These are phyloP conservation scores for Lentinula boryana DNA, from an alignment of 768 basidiomycete genomes.

Conservation along the genomic window DNA sequence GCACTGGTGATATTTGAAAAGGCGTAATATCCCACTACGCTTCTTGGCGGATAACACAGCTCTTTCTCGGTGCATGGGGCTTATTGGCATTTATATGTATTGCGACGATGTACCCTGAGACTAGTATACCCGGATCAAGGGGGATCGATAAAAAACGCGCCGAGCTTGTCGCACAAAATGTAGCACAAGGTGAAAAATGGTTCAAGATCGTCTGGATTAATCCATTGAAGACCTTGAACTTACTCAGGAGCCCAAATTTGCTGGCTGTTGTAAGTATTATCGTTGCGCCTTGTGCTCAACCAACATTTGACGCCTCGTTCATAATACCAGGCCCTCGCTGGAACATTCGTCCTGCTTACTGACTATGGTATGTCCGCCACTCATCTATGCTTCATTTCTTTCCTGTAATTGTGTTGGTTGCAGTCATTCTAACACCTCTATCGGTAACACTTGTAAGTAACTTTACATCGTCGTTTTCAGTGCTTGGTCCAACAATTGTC, in stretches of 20 bases:
- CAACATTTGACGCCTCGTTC: background rate
- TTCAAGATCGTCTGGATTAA: conserved; percentile 44
- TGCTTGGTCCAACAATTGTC: background rate
- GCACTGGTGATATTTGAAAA: conserved; percentile 11
- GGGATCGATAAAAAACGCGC: conserved; percentile 42
- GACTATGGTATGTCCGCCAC: conserved; percentile 32
- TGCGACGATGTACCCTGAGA: conserved; percentile 53
- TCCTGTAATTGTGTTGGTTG: conserved; percentile 20
- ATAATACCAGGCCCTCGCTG: conserved; percentile 22
- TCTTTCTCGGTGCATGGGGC: conserved; percentile 33
- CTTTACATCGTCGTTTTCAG: background rate
- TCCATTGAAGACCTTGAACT: conserved; percentile 43
- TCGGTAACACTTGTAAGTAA: conserved; percentile 58
- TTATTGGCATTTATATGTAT: conserved; percentile 34
- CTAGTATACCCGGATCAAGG: conserved; percentile 52
- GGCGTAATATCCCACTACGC: conserved; percentile 50
- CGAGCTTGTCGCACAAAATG: conserved; percentile 11
- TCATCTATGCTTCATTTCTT: background rate
- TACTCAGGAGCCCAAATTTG: conserved; percentile 58
- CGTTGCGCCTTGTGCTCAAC: background rate
- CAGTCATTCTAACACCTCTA: conserved; percentile 53
- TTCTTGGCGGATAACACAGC: conserved; percentile 64
- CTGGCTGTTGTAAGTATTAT: conserved; percentile 39
- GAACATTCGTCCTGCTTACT: conserved; percentile 23
- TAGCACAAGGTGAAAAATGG: background rate